Conservation (phyloP, 2,329 filamentous ascomycete species). For the Alternaria dauci region DNA sequence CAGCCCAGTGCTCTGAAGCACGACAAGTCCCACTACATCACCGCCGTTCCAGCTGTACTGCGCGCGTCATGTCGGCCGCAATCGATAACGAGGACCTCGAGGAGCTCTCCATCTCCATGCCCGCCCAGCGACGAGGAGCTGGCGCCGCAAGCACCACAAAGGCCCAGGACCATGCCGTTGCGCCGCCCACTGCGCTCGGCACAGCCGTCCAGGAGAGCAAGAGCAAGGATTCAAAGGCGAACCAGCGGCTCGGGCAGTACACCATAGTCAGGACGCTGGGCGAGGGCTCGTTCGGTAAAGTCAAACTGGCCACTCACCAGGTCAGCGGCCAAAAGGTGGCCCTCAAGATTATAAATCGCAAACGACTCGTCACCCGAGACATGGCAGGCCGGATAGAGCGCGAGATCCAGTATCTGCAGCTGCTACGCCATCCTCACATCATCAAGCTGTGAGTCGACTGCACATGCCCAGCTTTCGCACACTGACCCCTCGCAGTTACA, state of each 20-base stretch:
- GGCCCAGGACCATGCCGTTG: conserved; percentile 46
- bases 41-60: conserved; percentile 4
- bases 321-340: conserved; percentile 95
- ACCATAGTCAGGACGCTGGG: conserved; percentile 88
- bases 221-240: conserved; percentile 66
- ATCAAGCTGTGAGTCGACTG: conserved; percentile 82
- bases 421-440: conserved; percentile 95
- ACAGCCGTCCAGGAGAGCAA: conserved; percentile 49
- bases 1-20: conserved; percentile 8
- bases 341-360: conserved; percentile 95
- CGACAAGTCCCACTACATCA: conserved; percentile 2
- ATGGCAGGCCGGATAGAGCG: conserved; percentile 98
- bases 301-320: conserved; percentile 93
- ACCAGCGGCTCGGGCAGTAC: conserved; percentile 91
- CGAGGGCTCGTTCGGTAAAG: conserved; percentile 97
- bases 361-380: conserved; percentile 94
- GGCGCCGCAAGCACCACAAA: conserved; percentile 39
- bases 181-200: conserved; percentile 35
- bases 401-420: conserved; percentile 96
- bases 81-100: conserved; percentile 78
- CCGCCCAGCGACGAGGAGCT: conserved; percentile 65
- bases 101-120: conserved; percentile 75
- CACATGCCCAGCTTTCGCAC: not conserved
- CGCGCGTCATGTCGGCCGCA: conserved; percentile 49
- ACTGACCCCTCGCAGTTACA: conserved; percentile 68